These are phyloP conservation scores for Beauveria pseudobassiana DNA, from an alignment of 2,329 filamentous ascomycete species.

Conservation along the genomic window DNA sequence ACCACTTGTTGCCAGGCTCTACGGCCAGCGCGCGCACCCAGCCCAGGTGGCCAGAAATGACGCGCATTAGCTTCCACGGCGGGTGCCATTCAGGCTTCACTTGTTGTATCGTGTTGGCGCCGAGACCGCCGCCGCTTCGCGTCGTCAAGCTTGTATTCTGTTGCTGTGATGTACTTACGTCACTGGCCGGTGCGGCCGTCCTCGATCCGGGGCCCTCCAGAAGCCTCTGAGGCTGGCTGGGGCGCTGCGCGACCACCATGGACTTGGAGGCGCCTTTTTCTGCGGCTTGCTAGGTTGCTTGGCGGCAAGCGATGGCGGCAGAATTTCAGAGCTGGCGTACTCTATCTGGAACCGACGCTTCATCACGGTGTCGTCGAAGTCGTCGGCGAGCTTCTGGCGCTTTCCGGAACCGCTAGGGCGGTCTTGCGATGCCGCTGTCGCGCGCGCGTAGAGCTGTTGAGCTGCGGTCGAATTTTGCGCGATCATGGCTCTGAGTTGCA, in stretches of 20 bases:
- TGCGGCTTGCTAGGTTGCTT: slow-evolving; percentile 56
- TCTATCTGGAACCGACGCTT: slow-evolving; percentile 57
- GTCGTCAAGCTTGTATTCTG: slow-evolving; percentile 27
- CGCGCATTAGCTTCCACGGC: slow-evolving; percentile 96
- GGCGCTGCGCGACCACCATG: slow-evolving; percentile 22
- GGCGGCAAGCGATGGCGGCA: slow-evolving; percentile 70
- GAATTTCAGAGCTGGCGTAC: slow-evolving; percentile 68
- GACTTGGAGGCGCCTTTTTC: slow-evolving; percentile 39
- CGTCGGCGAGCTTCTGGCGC: slow-evolving; percentile 31
- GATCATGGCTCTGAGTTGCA: slow-evolving; percentile 27
- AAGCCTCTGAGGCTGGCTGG: slow-evolving; percentile 27
- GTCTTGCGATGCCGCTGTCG: slow-evolving; percentile 14
- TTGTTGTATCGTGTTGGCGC: slow-evolving; percentile 24
- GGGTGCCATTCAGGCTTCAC: slow-evolving; percentile 90
- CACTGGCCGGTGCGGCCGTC: slow-evolving; percentile 25
- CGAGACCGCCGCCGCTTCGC: slow-evolving; percentile 14
- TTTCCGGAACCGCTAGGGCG: slow-evolving; percentile 22
- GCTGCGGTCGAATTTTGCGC: slow-evolving; percentile 28
- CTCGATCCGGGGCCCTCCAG: slow-evolving; percentile 32
- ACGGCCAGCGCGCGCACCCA: slow-evolving; percentile 89
- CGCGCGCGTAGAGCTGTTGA: slow-evolving; percentile 24
- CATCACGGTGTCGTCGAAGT: slow-evolving; percentile 25
- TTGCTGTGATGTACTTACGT: slow-evolving; percentile 19
- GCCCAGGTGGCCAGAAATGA: slow-evolving; percentile 91
- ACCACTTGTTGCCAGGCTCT: slow-evolving; percentile 96